These are phyloP conservation scores for Kwoniella pini DNA, from an alignment of 768 basidiomycete species.

Conservation along the genomic window DNA sequence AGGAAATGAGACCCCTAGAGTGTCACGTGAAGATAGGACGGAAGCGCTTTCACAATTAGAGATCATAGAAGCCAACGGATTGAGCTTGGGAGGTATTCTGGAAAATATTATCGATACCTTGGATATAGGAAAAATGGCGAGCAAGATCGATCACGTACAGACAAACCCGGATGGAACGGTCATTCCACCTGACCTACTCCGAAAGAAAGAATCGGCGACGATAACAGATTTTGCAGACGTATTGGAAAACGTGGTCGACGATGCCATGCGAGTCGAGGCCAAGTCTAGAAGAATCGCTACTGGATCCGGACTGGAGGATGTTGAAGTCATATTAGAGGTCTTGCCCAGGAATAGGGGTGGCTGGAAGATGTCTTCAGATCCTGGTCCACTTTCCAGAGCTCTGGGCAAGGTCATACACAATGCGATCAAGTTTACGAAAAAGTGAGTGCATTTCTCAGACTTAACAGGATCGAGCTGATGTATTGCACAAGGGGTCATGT, in stretches of 20 bases:
- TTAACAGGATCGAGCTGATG: neutral
- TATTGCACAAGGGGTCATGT: slow-evolving; percentile 39
- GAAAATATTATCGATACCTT: slow-evolving; percentile 51
- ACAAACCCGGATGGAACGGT: neutral
- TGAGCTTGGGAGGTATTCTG: slow-evolving; percentile 36
- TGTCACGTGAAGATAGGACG: slow-evolving; percentile 25
- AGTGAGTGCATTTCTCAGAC: neutral
- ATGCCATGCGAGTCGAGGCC: slow-evolving; percentile 35
- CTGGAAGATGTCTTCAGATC: slow-evolving; percentile 41
- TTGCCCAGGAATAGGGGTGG: slow-evolving; percentile 44
- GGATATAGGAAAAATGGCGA: slow-evolving; percentile 40
- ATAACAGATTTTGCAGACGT: slow-evolving; percentile 22
- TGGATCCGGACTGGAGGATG: slow-evolving; percentile 33
- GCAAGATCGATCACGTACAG: neutral
- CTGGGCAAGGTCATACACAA: slow-evolving; percentile 47
- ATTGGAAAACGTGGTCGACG: slow-evolving; percentile 37
- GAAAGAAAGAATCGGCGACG: neutral
- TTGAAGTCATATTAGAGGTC: slow-evolving; percentile 50
- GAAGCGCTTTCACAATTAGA: slow-evolving; percentile 41
- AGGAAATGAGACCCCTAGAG: neutral
- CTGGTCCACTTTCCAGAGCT: slow-evolving; percentile 40
- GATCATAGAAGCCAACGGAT: slow-evolving; percentile 45
- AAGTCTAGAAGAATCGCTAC: slow-evolving; percentile 35
- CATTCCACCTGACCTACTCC: neutral
- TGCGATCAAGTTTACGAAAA: slow-evolving; percentile 46